A percentile compares a stretch with the other conserved stretches of the same genome.
Conservation (phyloP, 2,329 filamentous ascomycete genomes). For the Pseudogymnoascus sp. region DNA sequence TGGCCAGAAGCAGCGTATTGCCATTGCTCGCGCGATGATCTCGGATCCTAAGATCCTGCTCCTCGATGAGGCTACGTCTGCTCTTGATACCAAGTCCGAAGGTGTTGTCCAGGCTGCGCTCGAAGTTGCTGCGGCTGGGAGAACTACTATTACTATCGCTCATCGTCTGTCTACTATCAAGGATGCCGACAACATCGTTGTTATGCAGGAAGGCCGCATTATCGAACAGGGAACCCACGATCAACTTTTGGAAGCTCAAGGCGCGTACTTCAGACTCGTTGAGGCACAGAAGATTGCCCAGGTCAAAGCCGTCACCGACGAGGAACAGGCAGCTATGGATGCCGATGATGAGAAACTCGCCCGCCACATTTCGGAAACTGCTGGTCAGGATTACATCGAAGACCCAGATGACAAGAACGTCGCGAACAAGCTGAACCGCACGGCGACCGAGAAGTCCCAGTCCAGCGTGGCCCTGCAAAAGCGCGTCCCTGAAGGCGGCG, state of each 20-base stretch:
- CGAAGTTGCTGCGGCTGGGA: slow-evolving; percentile 74
- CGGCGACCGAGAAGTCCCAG: slow-evolving; percentile 48
- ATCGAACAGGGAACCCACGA: slow-evolving; percentile 89
- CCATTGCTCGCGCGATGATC: slow-evolving; percentile 84
- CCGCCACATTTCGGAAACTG: slow-evolving; percentile 38
- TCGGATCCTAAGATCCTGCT: slow-evolving; percentile 88
- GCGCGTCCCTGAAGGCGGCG: slow-evolving; percentile 40
- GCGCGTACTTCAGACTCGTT: slow-evolving; percentile 78
- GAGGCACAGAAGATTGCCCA: slow-evolving; percentile 77
- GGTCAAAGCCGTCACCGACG: slow-evolving; percentile 42
- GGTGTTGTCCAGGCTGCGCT: slow-evolving; percentile 89
- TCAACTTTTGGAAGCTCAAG: slow-evolving; percentile 60
- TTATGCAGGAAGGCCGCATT: slow-evolving; percentile 79
- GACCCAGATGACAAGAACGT: slow-evolving; percentile 58
- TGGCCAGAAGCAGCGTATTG: slow-evolving; percentile 94
- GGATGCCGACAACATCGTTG: slow-evolving; percentile 91
- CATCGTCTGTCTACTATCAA: slow-evolving; percentile 93
- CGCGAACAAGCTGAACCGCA: slow-evolving; percentile 49
- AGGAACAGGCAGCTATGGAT: slow-evolving; percentile 45
- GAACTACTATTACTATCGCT: slow-evolving; percentile 93
- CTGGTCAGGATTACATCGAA: slow-evolving; percentile 35
- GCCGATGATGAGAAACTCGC: slow-evolving; percentile 45
- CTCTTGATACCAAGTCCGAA: slow-evolving; percentile 90
- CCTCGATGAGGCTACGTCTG: slow-evolving; percentile 90
- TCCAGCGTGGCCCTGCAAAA: slow-evolving; percentile 66